Conservation (phyloP, 2,329 filamentous ascomycete genomes). For the Verticillium zaregamsianum region DNA sequence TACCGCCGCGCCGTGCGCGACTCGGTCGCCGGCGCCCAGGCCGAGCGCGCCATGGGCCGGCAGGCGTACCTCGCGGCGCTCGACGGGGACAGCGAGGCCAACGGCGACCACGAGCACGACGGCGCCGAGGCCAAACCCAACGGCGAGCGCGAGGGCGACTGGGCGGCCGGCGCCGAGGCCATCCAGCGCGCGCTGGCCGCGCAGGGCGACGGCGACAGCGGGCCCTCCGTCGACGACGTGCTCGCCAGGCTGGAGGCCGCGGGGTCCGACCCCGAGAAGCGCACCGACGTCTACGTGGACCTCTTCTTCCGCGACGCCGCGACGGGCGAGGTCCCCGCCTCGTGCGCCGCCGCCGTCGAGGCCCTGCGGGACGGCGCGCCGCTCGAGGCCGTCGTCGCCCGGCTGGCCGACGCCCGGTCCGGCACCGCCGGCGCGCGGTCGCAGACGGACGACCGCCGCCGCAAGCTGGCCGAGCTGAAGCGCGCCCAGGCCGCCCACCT, state of each 20-base stretch:
- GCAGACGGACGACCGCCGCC: slow-evolving; percentile 31
- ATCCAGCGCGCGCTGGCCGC: slow-evolving; percentile 6
- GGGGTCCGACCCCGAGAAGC: background rate
- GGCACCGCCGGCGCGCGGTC: slow-evolving; percentile 20
- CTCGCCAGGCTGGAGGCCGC: slow-evolving; percentile 1
- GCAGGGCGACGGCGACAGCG: background rate
- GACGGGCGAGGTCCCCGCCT: slow-evolving; percentile 24
- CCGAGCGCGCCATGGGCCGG: slow-evolving; percentile 10
- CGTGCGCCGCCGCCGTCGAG: slow-evolving; percentile 34
- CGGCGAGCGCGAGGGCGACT: background rate
- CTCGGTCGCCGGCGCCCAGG: slow-evolving; percentile 4
- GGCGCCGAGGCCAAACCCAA: background rate
- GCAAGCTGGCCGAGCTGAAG: slow-evolving; percentile 40
- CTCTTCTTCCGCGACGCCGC: slow-evolving; percentile 29
- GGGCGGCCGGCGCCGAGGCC: background rate
- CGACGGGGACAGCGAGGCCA: background rate
- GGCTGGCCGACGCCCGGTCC: slow-evolving; percentile 22
- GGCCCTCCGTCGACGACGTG: slow-evolving; percentile 6
- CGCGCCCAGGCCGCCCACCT: slow-evolving; percentile 40
- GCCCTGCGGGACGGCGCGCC: slow-evolving; percentile 23
- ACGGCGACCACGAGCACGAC: background rate
- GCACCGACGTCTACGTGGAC: slow-evolving; percentile 7
- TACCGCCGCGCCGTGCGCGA: slow-evolving; percentile 33
- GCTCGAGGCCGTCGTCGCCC: slow-evolving; percentile 22
- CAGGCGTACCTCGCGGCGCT: slow-evolving; percentile 4